phyloP scores from a whole-genome alignment of 805 yeast genomes.

The Pichia membranifaciens region DNA sequence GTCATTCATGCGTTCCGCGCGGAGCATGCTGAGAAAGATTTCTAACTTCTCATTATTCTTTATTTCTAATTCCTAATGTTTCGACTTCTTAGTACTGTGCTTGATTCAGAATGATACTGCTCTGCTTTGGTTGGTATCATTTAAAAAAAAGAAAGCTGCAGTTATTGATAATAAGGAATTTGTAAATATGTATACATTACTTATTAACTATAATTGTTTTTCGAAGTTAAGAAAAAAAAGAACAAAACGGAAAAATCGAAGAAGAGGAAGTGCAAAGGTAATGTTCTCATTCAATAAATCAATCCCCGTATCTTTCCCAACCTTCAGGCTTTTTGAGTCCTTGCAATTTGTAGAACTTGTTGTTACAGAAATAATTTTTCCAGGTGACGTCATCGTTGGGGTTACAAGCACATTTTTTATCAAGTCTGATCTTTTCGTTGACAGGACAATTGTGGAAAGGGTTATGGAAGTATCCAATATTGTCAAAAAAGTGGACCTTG shows the following conservation, averaged over 20 bases:
- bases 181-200: not conserved
- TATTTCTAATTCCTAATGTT: too few relatives aligned
- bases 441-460: slow-evolving; percentile 82
- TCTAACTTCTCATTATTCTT: too few relatives aligned
- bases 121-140: too few relatives aligned
- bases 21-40: too few relatives aligned
- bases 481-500: slow-evolving; percentile 74
- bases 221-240: too few relatives aligned
- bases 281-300: slow-evolving; percentile 3
- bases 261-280: not conserved
- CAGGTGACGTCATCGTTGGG: slow-evolving; percentile 72
- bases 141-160: too few relatives aligned
- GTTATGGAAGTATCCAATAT: slow-evolving; percentile 77
- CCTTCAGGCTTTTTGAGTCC: slow-evolving; percentile 57
- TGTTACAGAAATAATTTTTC: slow-evolving; percentile 67
- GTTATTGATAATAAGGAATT: not conserved
- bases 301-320: slow-evolving; percentile 58
- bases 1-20: too few relatives aligned
- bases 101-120: too few relatives aligned
- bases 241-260: not conserved
- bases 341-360: slow-evolving; percentile 52
- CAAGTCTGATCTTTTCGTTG: slow-evolving; percentile 48
- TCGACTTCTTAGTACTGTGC: too few relatives aligned
- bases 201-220: too few relatives aligned
- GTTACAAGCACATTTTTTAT: slow-evolving; percentile 67